phyloP scores from a whole-genome alignment of 352 stramenopile genomes.

The Blastocystis sp. region DNA sequence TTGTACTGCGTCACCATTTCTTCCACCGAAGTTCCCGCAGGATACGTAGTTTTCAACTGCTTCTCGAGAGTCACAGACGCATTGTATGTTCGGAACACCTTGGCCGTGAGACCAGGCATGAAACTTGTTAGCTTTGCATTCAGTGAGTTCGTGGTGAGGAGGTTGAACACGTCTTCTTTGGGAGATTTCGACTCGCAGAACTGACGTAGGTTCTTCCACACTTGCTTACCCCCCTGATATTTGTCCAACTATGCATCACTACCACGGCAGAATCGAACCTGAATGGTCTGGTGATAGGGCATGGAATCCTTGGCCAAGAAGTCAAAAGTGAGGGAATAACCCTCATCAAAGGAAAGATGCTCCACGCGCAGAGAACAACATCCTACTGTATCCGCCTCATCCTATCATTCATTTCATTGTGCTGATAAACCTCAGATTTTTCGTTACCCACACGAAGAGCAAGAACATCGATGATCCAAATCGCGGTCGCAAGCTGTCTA shows the following conservation, averaged over 20 bases:
- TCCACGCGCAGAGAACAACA: slow-evolving; percentile 97
- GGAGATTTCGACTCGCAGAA: slow-evolving; percentile 92
- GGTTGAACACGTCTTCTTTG: slow-evolving; percentile 92
- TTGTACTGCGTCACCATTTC: slow-evolving; percentile 89
- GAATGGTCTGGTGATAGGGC: slow-evolving; percentile 97
- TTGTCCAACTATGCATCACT: slow-evolving; percentile 67
- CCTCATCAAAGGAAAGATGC: slow-evolving; percentile 88
- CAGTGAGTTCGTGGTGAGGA: slow-evolving; percentile 78
- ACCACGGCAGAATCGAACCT: slow-evolving; percentile 69
- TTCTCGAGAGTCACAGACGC: slow-evolving; percentile 95
- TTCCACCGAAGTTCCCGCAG: slow-evolving; percentile 65
- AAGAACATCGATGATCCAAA: slow-evolving; percentile 99
- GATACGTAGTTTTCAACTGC: slow-evolving; percentile 71
- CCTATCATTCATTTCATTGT: slow-evolving; percentile 57
- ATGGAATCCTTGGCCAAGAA: slow-evolving; percentile 99
- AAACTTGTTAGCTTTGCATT: slow-evolving; percentile 95
- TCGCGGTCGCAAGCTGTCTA: slow-evolving; percentile 90
- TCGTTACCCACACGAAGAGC: slow-evolving; percentile 98
- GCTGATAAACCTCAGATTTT: slow-evolving; percentile 87
- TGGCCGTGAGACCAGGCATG: slow-evolving; percentile 96
- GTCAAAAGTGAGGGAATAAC: slow-evolving; percentile 90
- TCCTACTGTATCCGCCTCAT: slow-evolving; percentile 95
- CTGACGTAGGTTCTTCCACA: slow-evolving; percentile 89
- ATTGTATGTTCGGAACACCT: slow-evolving; percentile 99
- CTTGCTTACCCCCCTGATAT: slow-evolving; percentile 78